These are phyloP conservation scores for Rosa hybrid DNA, from an alignment of 331 rosid genomes.

Conservation along the genomic window DNA sequence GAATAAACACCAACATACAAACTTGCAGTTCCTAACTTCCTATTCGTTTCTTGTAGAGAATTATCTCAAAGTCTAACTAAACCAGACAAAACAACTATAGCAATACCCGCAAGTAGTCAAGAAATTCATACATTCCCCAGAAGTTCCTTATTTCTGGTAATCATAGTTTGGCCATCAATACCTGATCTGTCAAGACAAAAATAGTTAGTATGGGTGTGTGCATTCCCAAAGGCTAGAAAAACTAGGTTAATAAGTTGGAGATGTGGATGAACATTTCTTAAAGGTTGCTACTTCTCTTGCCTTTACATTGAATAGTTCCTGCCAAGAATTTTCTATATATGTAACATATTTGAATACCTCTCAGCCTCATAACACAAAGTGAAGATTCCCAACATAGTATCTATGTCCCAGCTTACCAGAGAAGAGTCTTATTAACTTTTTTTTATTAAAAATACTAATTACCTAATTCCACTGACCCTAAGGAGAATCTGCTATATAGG, in stretches of 20 bases:
- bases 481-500: background rate
- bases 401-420: background rate
- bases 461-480: background rate
- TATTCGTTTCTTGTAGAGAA: background rate
- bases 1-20: background rate
- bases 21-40: background rate
- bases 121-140: background rate
- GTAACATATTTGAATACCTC: background rate
- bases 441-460: background rate
- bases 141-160: background rate
- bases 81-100: background rate
- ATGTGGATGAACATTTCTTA: background rate
- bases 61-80: background rate
- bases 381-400: background rate
- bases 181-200: background rate
- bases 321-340: background rate
- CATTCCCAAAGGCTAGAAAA: background rate
- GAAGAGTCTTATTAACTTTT: background rate
- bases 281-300: constrained; percentile 10
- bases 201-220: background rate
- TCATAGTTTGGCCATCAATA: background rate
- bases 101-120: background rate
- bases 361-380: background rate
- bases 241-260: background rate
- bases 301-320: background rate